Evolutionary conservation across 257 asterid species (phyloP).

Genomic region (Voacanga thouarsii): DNA sequence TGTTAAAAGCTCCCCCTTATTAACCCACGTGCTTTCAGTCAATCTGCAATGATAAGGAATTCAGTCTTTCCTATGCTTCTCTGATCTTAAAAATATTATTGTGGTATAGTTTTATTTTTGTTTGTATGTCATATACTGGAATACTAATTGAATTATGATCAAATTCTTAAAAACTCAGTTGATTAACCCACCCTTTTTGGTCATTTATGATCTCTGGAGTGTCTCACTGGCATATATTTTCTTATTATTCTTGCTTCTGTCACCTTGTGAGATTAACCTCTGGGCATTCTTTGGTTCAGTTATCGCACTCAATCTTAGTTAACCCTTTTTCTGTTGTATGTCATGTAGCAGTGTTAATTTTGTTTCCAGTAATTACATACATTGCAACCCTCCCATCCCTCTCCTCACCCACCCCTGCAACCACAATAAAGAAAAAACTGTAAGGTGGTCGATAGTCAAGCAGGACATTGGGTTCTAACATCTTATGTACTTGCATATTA

Average conservation of each 20-base stretch:
- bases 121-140: not conserved
- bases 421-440: not conserved
- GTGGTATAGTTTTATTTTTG: not conserved
- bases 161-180: not conserved
- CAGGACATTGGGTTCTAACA: too few species aligned
- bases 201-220: not conserved
- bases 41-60: not conserved
- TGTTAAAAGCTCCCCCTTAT: not conserved
- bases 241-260: not conserved
- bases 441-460: not conserved
- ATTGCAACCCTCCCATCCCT: not conserved
- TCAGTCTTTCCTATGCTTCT: not conserved
- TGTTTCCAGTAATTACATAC: not conserved
- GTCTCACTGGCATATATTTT: not conserved
- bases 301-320: not conserved
- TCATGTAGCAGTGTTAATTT: not conserved
- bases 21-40: not conserved
- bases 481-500: conserved; percentile 7
- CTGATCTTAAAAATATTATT: not conserved
- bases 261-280: too few species aligned
- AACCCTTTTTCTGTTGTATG: not conserved
- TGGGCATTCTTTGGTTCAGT: too few species aligned
- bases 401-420: not conserved
- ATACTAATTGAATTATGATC: not conserved
- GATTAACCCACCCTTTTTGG: not conserved